A percentile compares a stretch with the other conserved stretches of the same genome.
Evolutionary conservation across 2,329 filamentous ascomycete species (phyloP).

Genomic region (Xylariales sp.): DNA sequence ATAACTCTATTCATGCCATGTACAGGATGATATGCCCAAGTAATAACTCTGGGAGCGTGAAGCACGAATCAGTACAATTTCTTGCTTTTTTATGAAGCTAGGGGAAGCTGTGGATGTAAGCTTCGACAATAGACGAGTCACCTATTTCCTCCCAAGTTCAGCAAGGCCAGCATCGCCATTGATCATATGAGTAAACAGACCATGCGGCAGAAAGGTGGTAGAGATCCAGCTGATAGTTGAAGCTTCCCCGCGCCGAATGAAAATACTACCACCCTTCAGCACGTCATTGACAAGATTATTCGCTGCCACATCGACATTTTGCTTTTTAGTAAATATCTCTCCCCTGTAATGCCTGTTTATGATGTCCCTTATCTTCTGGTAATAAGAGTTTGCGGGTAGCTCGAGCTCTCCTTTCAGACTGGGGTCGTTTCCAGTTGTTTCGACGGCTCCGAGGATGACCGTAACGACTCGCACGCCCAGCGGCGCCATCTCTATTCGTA

Average conservation of each 20-base stretch:
- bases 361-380: conserved; percentile 16
- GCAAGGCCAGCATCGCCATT: conserved; percentile 19
- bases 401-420: conserved; percentile 6
- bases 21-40: no score
- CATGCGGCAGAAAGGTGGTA: conserved; percentile 14
- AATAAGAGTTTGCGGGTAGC: conserved; percentile 16
- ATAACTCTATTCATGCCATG: no score
- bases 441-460: conserved; percentile 6
- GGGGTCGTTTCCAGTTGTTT: conserved; percentile 4
- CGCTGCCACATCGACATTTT: conserved; percentile 13
- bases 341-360: conserved; percentile 11
- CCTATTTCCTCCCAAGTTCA: conserved; percentile 5
- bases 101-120: not conserved
- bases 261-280: conserved; percentile 4
- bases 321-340: conserved; percentile 8
- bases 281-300: conserved; percentile 21
- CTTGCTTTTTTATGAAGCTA: not conserved
- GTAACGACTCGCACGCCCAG: conserved; percentile 18
- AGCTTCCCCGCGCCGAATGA: conserved; percentile 22
- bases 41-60: no score
- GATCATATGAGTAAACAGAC: conserved; percentile 2
- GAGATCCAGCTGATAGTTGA: conserved; percentile 19
- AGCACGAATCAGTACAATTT: not conserved
- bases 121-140: not conserved
- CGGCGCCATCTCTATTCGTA: conserved; percentile 10